Base-by-base conservation (phyloP, 2,329 filamentous ascomycete species). In the Arthrobotrys sphaeroides region DNA sequence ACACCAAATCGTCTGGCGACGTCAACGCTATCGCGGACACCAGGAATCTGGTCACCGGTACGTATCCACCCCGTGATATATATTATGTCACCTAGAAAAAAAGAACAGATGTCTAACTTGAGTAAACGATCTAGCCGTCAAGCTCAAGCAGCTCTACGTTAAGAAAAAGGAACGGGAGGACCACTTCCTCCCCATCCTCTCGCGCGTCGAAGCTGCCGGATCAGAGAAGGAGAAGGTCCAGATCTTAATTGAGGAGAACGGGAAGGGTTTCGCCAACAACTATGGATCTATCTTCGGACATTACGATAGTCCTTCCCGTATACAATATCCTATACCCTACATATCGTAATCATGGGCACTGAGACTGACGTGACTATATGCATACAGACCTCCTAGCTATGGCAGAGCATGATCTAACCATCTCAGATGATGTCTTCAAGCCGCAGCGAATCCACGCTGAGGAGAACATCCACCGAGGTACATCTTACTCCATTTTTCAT, bases 31-130 rank as follows among this genome's bases (percentile, higher is more conserved):
- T 75, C 18, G 59, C 64, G 18, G 72, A 75, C 9, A 65, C 72
- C 40, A 64, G 72, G 24, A 64, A 53, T 24, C 40, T 75, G 49
- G 72, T 75, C n/a, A 75, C 72, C 7, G 72, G 72, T 75, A 72
- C 40, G 9, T 13, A 3, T 43, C n/a, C 13, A n/a, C n/a, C n/a
- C n/a, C n/a, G n/a, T n/a, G n/a, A n/a, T n/a, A n/a, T n/a, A n/a
- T n/a, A n/a, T n/a, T n/a, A n/a, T n/a, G n/a, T n/a, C n/a, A n/a
- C n/a, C n/a, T n/a, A n/a, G n/a, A n/a, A n/a, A n/a, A n/a, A n/a
- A n/a, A n/a, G n/a, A n/a, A n/a, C n/a, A n/a, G n/a, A n/a, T n/a
- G n/a, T n/a, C n/a, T n/a, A n/a, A n/a, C n/a, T n/a, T n/a, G n/a
- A n/a, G n/a, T n/a, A n/a, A n/a, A n/a, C n/a, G n/a, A 1, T 60